Conservation (phyloP, 176 grass and related monocot genomes). For the Phyllostachys edulis region DNA sequence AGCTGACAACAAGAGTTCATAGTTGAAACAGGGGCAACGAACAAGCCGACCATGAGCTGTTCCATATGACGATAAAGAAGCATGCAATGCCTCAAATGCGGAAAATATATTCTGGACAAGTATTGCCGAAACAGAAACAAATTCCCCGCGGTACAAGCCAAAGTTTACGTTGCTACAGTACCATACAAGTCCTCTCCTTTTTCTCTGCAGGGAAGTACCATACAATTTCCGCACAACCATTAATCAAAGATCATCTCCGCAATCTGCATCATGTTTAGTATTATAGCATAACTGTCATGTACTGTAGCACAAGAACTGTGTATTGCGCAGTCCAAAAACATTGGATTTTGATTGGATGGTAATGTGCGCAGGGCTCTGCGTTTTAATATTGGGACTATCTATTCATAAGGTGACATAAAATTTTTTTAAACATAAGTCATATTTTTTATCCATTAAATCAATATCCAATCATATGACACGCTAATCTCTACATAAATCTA, state of each 20-base stretch:
- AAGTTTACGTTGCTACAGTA: neutral
- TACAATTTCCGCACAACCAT: neutral
- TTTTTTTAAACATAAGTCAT: too few relatives aligned
- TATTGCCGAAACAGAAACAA: neutral
- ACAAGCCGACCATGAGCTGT: neutral
- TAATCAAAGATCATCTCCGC: neutral
- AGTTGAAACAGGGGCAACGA: neutral
- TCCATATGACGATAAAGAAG: neutral
- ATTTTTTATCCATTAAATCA: too few relatives aligned
- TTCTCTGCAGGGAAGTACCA: neutral
- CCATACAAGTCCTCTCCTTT: neutral
- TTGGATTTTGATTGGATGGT: neutral
- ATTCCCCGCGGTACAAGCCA: neutral
- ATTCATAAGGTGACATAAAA: too few relatives aligned
- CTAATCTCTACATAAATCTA: too few relatives aligned
- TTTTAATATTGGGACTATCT: too few relatives aligned
- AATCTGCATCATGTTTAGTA: neutral
- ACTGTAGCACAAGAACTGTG: too few relatives aligned
- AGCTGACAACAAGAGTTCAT: neutral
- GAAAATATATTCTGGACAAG: neutral
- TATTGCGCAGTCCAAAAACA: neutral
- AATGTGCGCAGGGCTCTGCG: too few relatives aligned
- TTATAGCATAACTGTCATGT: neutral
- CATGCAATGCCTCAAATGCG: neutral
- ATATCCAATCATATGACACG: too few relatives aligned